Base-by-base conservation (phyloP, 75 land plant genomes). In the Cunninghamia lanceolata region DNA sequence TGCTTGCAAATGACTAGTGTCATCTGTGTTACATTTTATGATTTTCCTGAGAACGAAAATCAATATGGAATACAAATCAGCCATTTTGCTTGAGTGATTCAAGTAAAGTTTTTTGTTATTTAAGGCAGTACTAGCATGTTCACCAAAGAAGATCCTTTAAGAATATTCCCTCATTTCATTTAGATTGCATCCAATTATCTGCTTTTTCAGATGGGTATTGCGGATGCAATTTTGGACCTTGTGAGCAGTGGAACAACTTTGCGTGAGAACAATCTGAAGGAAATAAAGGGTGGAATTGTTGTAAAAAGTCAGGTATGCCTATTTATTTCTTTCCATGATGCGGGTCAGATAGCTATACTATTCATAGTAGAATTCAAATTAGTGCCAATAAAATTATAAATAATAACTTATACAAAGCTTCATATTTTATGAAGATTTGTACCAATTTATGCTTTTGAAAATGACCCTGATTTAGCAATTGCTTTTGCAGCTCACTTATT, bases 211-310 rank as follows among this genome's bases (percentile, higher is more conserved):
- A 98, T 98, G 99, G 99, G 99, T 63, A 96, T 94, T 75, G 99
- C 99, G 59, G 99, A 98, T 96, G 97, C 95, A 74, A 98, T 98
- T 83, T 54, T 98, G 84, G 99, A 98, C 87, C 96, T 98, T 91
- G 99, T 98, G 87, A 96, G 99, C 89, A 98, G 99, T 88, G 99
- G 99, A 83, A 96, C 99, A 59, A 96, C 99, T 35, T 90, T 98
- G 68, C 91, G 96, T 43, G 99, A 96, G 81, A 98, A 98, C 84
- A 96, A 98, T 84, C 87, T 98, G 86, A 98, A 96, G 95, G 99
- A 96, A 94, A 91, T 98, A 85, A 90, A 91, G 84, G 99, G 94
- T 88, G 99, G 99, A 84, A 87, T 87, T 87, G 93, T 98, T 77
- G 83, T 98, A 89, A 90, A 91, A 85, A 98, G 97, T 90, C 97